Evolutionary conservation across 2,329 filamentous ascomycete genomes (phyloP).

Genomic region (Anthostomella pinea): DNA sequence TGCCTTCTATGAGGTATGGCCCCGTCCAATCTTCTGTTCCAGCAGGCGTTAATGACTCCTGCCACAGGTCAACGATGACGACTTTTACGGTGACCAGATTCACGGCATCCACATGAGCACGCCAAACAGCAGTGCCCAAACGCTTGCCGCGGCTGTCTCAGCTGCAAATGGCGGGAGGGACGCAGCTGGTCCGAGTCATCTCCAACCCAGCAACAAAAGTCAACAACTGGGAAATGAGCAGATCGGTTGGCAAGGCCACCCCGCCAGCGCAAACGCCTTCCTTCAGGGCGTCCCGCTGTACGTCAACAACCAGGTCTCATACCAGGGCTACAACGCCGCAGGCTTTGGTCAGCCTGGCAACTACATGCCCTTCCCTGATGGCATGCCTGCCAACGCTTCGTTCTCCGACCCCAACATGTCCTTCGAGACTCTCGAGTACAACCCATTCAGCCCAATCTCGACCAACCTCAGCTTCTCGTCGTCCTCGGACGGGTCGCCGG

Average conservation of each 20-base stretch:
- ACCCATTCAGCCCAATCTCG: conserved; percentile 14
- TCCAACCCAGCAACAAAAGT: conserved; percentile 30
- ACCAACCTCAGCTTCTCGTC: conserved; percentile 26
- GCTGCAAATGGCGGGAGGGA: conserved; percentile 25
- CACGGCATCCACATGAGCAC: conserved; percentile 15
- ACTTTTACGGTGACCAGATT: conserved; percentile 16
- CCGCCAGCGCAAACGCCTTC: conserved; percentile 26
- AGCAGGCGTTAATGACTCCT: too few species aligned
- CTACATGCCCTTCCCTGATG: conserved; percentile 16
- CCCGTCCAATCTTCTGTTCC: conserved; percentile 8
- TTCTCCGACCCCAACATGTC: conserved; percentile 16
- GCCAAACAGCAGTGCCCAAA: conserved; percentile 25
- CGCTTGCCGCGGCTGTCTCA: conserved; percentile 29
- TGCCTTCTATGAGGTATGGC: conserved; percentile 22
- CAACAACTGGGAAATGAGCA: conserved; percentile 25
- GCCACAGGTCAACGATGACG: too few species aligned
- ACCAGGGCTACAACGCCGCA: conserved; percentile 16
- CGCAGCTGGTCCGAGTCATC: conserved; percentile 27
- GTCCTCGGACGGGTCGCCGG: conserved; percentile 24
- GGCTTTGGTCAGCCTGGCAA: conserved; percentile 9
- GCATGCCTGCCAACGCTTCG: conserved; percentile 12
- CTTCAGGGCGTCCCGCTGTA: conserved; percentile 15
- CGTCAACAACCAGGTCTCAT: conserved; percentile 21
- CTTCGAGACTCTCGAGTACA: conserved; percentile 20
- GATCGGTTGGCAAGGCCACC: conserved; percentile 22